Base-by-base conservation (phyloP, 331 rosid species). In the Saraca asoca region DNA sequence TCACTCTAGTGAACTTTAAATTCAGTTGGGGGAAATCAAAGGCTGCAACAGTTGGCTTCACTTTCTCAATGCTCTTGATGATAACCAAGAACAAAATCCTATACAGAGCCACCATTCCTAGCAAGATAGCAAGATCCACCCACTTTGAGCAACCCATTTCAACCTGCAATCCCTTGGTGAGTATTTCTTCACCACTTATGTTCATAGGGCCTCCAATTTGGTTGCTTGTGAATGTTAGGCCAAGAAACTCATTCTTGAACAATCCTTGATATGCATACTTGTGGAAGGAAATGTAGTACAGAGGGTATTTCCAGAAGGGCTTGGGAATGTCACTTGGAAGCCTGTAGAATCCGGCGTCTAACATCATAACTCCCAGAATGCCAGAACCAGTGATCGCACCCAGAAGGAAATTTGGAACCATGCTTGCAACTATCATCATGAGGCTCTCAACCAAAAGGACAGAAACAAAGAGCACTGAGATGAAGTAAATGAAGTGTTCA, bases 381-480 rank as follows among this genome's bases (percentile, higher is more conserved):
- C 90, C 91, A 7, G 83, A 59, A 5, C 83, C 88, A 0, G 77
- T 2, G 13, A 85, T 83, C 20, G 85, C 81, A 0, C 91, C 95
- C 88, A 85, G 79, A 3, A 88, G 76, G 64, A 72, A 81, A 75
- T 82, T 76, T 4, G 93, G 88, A 20, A 86, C 83, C 38, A 82
- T 7, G 16, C 81, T 79, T 24, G 92, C 86, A 2, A 88, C 81
- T 51, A 82, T 76, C 95, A 88, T 85, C 92, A 88, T 85, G 6
- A 83, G 72, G 78, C 92, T 80, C 75, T 88, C 95, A 15, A 88
- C 88, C 24, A 88, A 39, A 62, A 78, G 58, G 73, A 80, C 77
- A 37, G 81, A 76, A 5, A 74, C 67, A 35, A 80, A 86, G 1
- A 73, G 78, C 48, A 78, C 12, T 18, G 62, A 49, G 48, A 48